Conservation (phyloP, 768 basidiomycete species). For the Mycena vitilis region DNA sequence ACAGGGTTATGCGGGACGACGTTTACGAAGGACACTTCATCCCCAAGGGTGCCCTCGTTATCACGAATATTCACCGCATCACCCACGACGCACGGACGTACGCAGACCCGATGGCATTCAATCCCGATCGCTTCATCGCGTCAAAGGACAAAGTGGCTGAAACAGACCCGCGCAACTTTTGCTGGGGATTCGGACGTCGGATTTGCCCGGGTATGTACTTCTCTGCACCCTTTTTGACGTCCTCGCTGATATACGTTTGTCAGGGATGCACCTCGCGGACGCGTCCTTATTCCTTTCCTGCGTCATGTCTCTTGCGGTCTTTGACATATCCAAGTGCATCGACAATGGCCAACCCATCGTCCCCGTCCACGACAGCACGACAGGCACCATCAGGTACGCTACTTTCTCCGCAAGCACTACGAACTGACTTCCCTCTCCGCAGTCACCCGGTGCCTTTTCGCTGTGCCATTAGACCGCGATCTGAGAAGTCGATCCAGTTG, state of each 20-base stretch:
- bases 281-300: slow-evolving; percentile 64
- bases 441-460: slow-evolving; percentile 74
- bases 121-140: slow-evolving; percentile 70
- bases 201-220: slow-evolving; percentile 59
- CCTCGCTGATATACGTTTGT: slow-evolving; percentile 16
- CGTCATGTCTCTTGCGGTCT: slow-evolving; percentile 63
- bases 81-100: slow-evolving; percentile 67
- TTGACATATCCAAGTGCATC: slow-evolving; percentile 60
- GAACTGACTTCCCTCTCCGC: slow-evolving; percentile 23
- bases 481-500: slow-evolving; percentile 63
- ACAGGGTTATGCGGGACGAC: slow-evolving; percentile 69
- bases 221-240: background rate
- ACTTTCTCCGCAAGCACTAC: background rate
- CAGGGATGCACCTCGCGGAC: slow-evolving; percentile 67
- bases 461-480: slow-evolving; percentile 71
- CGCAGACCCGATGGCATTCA: slow-evolving; percentile 64
- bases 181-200: slow-evolving; percentile 80
- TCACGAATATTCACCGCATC: slow-evolving; percentile 59
- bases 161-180: slow-evolving; percentile 67
- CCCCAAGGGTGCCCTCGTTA: slow-evolving; percentile 66
- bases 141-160: slow-evolving; percentile 56
- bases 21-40: slow-evolving; percentile 72
- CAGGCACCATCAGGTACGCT: slow-evolving; percentile 69
- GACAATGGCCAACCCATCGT: slow-evolving; percentile 59
- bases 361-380: slow-evolving; percentile 67